Evolutionary conservation across 208 protist species (phyloP).

Genomic region (Balamuthia mandrillaris): DNA sequence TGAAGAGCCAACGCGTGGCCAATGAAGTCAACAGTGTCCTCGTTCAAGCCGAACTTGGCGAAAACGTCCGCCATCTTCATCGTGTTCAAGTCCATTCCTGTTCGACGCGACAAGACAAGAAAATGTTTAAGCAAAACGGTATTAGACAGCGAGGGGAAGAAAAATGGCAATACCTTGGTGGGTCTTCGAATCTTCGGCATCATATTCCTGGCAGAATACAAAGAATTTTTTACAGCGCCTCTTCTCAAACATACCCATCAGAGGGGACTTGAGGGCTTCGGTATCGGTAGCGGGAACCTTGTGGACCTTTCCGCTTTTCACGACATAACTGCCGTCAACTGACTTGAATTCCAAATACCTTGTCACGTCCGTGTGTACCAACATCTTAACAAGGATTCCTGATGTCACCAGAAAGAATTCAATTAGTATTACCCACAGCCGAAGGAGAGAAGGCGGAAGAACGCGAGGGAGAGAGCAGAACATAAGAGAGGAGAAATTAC

Average conservation of each 20-base stretch:
- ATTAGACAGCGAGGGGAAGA: not conserved
- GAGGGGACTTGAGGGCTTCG: slow-evolving; percentile 91
- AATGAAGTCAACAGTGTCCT: slow-evolving; percentile 94
- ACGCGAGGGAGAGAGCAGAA: not conserved
- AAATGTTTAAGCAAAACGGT: not conserved
- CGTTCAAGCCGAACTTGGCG: slow-evolving; percentile 89
- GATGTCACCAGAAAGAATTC: not conserved
- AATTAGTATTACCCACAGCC: not conserved
- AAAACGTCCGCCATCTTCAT: slow-evolving; percentile 90
- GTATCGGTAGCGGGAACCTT: slow-evolving; percentile 95
- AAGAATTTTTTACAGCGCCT: slow-evolving; percentile 88
- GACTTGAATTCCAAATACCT: slow-evolving; percentile 99
- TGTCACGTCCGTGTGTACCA: slow-evolving; percentile 94
- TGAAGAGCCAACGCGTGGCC: slow-evolving; percentile 90
- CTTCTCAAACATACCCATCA: slow-evolving; percentile 98
- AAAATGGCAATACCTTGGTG: slow-evolving; percentile 71
- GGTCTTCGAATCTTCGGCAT: slow-evolving; percentile 81
- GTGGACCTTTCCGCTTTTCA: slow-evolving; percentile 86
- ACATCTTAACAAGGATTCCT: slow-evolving; percentile 91
- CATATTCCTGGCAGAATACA: slow-evolving; percentile 83
- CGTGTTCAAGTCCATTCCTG: slow-evolving; percentile 76
- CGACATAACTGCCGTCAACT: slow-evolving; percentile 95
- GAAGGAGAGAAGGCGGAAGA: not conserved
- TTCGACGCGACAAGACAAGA: not conserved
- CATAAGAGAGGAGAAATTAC: slow-evolving; percentile 58